Conservation (phyloP, 179 eudicot species). For the Silene noctiflora region DNA sequence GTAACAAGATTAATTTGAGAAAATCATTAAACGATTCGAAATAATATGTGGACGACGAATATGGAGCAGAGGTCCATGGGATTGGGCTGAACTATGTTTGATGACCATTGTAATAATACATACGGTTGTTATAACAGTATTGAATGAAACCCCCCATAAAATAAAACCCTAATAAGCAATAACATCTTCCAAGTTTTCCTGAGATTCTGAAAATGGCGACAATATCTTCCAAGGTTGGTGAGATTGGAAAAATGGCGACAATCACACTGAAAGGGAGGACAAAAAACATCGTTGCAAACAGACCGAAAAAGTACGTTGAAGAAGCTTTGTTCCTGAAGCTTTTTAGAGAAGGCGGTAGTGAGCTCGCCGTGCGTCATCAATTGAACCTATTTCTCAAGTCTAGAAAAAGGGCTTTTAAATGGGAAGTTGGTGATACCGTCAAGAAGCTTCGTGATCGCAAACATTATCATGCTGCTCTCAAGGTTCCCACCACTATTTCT, state of each 20-base stretch:
- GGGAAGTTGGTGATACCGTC: constrained; percentile 87
- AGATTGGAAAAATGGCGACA: constrained; percentile 28
- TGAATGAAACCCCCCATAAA: constrained; percentile 18
- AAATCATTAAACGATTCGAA: no score
- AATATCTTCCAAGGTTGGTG: background rate
- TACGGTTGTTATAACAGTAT: no score
- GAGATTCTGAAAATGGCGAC: constrained; percentile 30
- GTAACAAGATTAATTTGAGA: no score
- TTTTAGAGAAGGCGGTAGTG: constrained; percentile 71
- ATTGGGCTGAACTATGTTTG: no score
- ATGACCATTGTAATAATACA: no score
- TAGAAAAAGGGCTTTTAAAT: constrained; percentile 63
- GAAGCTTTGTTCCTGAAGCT: constrained; percentile 66
- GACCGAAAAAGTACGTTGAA: constrained; percentile 76
- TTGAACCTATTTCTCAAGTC: constrained; percentile 61
- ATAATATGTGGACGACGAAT: no score
- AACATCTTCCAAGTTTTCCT: background rate
- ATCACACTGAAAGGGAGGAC: constrained; percentile 39
- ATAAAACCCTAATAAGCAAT: constrained; percentile 23
- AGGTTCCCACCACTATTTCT: no score
- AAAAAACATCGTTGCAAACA: constrained; percentile 42
- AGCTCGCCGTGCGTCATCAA: constrained; percentile 50
- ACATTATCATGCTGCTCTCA: constrained; percentile 74
- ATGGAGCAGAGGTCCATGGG: no score
- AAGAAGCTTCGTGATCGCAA: constrained; percentile 75